Evolutionary conservation across 23 red algal genomes (phyloP).

Genomic region (Gracilaria caudata): DNA sequence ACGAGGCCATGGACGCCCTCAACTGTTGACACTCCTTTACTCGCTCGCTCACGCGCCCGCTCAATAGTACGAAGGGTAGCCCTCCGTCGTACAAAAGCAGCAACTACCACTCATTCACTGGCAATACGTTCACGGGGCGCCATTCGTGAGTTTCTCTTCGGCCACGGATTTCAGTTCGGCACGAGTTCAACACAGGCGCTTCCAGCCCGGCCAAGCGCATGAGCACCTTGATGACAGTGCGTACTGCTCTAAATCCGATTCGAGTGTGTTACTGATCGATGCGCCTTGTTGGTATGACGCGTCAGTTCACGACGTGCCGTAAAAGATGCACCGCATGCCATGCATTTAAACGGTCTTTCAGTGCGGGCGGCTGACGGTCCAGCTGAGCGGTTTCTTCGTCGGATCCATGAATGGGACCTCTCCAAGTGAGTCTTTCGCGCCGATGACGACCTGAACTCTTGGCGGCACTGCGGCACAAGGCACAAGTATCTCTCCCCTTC

Average conservation of each 20-base stretch:
- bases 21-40: too few relatives aligned
- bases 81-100: too few relatives aligned
- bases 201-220: too few relatives aligned
- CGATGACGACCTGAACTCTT: slow-evolving; percentile 3
- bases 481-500: slow-evolving; percentile 9
- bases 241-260: not conserved
- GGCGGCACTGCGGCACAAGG: slow-evolving; percentile 12
- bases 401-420: slow-evolving; percentile 11
- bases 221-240: too few relatives aligned
- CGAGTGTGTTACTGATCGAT: not conserved
- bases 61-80: too few relatives aligned
- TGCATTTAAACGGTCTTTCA: not conserved
- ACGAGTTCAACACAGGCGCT: too few relatives aligned
- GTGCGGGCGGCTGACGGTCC: not conserved
- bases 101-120: too few relatives aligned
- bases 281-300: slow-evolving; percentile 7
- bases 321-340: slow-evolving; percentile 14
- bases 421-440: slow-evolving; percentile 9
- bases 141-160: too few relatives aligned
- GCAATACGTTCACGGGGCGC: too few relatives aligned
- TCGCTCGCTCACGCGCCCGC: too few relatives aligned
- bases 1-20: too few relatives aligned
- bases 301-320: slow-evolving; percentile 5
- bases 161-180: too few relatives aligned
- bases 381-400: not conserved